phyloP scores from a whole-genome alignment of 2,329 filamentous ascomycete species.

The Penicillium sp. region DNA sequence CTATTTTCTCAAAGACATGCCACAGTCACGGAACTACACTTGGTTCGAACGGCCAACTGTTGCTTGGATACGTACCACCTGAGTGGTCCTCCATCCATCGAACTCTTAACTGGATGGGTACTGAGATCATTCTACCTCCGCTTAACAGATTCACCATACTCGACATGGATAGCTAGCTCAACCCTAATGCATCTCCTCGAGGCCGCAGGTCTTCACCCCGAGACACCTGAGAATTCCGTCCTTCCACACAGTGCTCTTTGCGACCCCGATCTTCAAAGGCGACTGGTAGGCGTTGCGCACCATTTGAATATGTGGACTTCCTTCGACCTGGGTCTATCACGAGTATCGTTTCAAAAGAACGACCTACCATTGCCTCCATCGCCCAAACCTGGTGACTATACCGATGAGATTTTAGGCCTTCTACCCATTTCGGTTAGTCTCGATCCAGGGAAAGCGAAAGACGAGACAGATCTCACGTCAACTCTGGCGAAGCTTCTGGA shows the following conservation, averaged over 20 bases:
- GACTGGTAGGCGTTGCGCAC: slow-evolving; percentile 52
- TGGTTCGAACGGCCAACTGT: slow-evolving; percentile 47
- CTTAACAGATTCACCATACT: slow-evolving; percentile 52
- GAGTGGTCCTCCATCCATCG: slow-evolving; percentile 22
- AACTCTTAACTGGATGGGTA: slow-evolving; percentile 44
- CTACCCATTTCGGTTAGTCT: slow-evolving; percentile 54
- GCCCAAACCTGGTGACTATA: slow-evolving; percentile 46
- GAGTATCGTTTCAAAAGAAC: slow-evolving; percentile 49
- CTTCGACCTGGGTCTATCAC: slow-evolving; percentile 56
- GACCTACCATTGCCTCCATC: slow-evolving; percentile 34
- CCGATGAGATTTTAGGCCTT: slow-evolving; percentile 51
- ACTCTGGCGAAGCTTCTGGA: slow-evolving; percentile 42
- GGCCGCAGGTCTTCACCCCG: slow-evolving; percentile 41
- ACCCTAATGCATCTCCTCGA: slow-evolving; percentile 52
- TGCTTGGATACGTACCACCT: slow-evolving; percentile 41
- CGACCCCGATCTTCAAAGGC: slow-evolving; percentile 38
- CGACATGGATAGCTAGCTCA: slow-evolving; percentile 38
- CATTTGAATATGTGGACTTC: slow-evolving; percentile 60
- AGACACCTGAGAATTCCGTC: slow-evolving; percentile 13
- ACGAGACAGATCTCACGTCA: slow-evolving; percentile 43
- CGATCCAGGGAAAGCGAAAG: slow-evolving; percentile 48
- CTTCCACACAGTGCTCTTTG: slow-evolving; percentile 9
- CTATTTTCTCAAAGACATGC: slow-evolving; percentile 50
- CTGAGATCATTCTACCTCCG: slow-evolving; percentile 55
- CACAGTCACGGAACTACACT: slow-evolving; percentile 45